Base-by-base conservation (phyloP, 768 basidiomycete genomes). In the Russula emetica region DNA sequence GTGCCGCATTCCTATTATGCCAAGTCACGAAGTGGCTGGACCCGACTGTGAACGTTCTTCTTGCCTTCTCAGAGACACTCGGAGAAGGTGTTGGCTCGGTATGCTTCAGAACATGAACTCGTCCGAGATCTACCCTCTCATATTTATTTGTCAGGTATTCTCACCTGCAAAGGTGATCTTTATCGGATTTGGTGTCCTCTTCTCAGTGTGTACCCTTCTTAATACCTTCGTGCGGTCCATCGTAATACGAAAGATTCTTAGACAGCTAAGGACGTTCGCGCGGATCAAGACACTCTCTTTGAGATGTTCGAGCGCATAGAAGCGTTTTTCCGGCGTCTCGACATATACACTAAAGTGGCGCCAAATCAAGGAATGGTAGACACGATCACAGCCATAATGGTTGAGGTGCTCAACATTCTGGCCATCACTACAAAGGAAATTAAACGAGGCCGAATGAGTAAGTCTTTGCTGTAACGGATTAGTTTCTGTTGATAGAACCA, bases 351-450 rank as follows among this genome's bases (percentile, higher is more conserved):
- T 1, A 10, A 24, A 6, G 53, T 61, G 5, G 14, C 44, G 20
- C 28, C n/a, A 28, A 55, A 32, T 18, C 1, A 5, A 3, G 36
- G 18, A 26, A 45, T 55, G 44, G 24, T 4, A 24, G 34, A 61
- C 1, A 28, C 7, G 13, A 45, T 55, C 18, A 38, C 36, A 0
- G 11, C 26, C 2, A 40, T 47, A 10, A 55, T 55, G 54, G 45
- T 47, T 5, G 60, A 61, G 32, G 24, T 55, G 4, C 53, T 61
- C 3, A 38, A 22, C 6, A 55, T 55, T 24, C 54, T 55, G 20
- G 42, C 40, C 22, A 61, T 40, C 11, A 24, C 45, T 3, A 61
- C 60, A 16, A 61, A 55, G 13, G 42, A 55, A 1, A 26, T 55
- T 3, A 45, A 61, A 6, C 14, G 38, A 9, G 14, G 53, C 20